phyloP scores from a whole-genome alignment of 768 basidiomycete genomes.

The Lentinula detonsa region DNA sequence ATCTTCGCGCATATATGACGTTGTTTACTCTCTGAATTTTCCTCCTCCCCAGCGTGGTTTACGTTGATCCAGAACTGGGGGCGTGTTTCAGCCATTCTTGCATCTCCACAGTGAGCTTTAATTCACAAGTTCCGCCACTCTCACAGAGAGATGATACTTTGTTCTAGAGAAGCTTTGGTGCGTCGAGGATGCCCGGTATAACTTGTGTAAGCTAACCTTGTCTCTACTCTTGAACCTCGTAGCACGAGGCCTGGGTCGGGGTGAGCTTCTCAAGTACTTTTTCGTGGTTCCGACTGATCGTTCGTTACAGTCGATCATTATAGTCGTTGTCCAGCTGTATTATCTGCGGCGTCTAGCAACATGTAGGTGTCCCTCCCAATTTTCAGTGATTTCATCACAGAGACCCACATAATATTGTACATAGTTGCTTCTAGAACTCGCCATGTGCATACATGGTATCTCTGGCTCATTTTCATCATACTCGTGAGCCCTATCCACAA shows the following conservation, averaged over 20 bases:
- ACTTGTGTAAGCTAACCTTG: background rate
- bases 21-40: background rate
- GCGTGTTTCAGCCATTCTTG: conserved; percentile 11
- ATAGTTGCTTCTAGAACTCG: conserved; percentile 10
- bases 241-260: background rate
- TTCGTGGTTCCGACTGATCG: background rate
- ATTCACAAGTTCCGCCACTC: background rate
- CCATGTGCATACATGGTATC: conserved; percentile 11
- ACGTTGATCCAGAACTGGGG: conserved; percentile 11
- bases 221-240: background rate
- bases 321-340: conserved; percentile 10
- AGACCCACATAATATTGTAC: background rate
- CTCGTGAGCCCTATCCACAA: background rate
- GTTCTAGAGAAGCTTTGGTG: background rate
- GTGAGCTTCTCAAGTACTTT: background rate
- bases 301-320: conserved; percentile 8
- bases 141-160: background rate
- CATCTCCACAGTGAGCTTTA: conserved; percentile 8
- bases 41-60: conserved; percentile 8
- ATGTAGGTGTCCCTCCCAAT: conserved; percentile 2
- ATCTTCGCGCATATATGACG: background rate
- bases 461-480: conserved; percentile 6
- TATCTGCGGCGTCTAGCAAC: conserved; percentile 10
- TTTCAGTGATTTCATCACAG: background rate
- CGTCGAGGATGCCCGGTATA: background rate